A percentile compares a stretch with the other conserved stretches of the same genome.
Conservation (phyloP, 164 flowering plant genomes). For the Sedum album region DNA sequence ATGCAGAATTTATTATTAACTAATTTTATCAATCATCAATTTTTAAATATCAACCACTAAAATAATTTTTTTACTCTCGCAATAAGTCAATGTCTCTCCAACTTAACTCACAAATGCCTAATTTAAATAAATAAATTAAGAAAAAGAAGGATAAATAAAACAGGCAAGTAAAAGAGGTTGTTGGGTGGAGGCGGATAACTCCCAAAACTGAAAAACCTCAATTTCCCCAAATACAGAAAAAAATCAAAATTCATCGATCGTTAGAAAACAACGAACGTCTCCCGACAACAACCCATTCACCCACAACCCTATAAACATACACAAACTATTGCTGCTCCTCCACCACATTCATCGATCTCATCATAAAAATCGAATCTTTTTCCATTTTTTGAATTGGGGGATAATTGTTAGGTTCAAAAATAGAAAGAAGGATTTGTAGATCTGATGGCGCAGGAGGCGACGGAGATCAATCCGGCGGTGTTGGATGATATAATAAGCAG, state of each 20-base stretch:
- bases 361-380: background rate
- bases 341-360: background rate
- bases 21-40: too few relatives aligned
- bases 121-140: too few relatives aligned
- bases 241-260: background rate
- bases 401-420: background rate
- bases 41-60: too few relatives aligned
- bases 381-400: background rate
- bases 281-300: background rate
- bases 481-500: constrained; percentile 27
- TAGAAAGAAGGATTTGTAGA: background rate
- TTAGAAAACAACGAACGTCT: background rate
- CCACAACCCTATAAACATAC: background rate
- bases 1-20: too few relatives aligned
- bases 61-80: too few relatives aligned
- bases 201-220: background rate
- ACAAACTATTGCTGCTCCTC: too few relatives aligned
- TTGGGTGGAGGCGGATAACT: background rate
- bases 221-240: background rate
- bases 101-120: too few relatives aligned
- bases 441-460: constrained; percentile 10
- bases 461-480: constrained; percentile 22
- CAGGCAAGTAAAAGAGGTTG: background rate
- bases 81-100: too few relatives aligned
- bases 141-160: background rate